These are phyloP conservation scores for Hypoxylon sp. DNA, from an alignment of 2,329 filamentous ascomycete species.

Conservation along the genomic window DNA sequence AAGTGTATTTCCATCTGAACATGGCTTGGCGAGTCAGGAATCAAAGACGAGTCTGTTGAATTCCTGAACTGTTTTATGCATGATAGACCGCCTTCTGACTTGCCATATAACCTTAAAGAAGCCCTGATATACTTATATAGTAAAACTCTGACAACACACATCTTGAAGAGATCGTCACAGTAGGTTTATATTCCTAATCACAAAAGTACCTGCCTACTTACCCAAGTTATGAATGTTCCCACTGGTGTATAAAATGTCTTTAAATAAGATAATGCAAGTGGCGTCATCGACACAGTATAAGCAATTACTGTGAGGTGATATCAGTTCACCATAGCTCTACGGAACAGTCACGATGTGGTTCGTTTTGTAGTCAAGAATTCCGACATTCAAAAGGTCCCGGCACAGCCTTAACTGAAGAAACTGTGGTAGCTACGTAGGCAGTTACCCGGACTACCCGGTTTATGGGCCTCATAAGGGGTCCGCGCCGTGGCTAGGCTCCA, in stretches of 20 bases:
- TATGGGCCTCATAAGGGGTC: slow-evolving; percentile 31
- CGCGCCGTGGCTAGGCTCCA: slow-evolving; percentile 28
- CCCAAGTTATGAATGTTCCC: not conserved
- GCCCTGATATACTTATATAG: not conserved
- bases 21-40: not conserved
- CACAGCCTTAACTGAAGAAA: slow-evolving; percentile 13
- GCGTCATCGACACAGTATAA: not conserved
- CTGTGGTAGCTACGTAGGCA: slow-evolving; percentile 21
- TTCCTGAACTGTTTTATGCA: not conserved
- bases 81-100: not conserved
- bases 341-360: not conserved
- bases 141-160: not conserved
- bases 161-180: not conserved
- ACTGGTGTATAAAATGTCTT: not conserved
- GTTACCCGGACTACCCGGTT: slow-evolving; percentile 28
- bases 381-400: slow-evolving; percentile 8
- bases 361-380: slow-evolving; percentile 14
- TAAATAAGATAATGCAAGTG: not conserved
- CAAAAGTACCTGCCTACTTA: not conserved
- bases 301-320: not conserved
- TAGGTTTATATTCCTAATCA: not conserved
- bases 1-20: not conserved
- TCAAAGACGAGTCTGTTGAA: not conserved
- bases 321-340: not conserved
- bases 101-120: not conserved